Evolutionary conservation across 176 grass and related monocot species (phyloP), one percentile per base, ranked within the genome.

Genomic region (Areca catechu): DNA sequence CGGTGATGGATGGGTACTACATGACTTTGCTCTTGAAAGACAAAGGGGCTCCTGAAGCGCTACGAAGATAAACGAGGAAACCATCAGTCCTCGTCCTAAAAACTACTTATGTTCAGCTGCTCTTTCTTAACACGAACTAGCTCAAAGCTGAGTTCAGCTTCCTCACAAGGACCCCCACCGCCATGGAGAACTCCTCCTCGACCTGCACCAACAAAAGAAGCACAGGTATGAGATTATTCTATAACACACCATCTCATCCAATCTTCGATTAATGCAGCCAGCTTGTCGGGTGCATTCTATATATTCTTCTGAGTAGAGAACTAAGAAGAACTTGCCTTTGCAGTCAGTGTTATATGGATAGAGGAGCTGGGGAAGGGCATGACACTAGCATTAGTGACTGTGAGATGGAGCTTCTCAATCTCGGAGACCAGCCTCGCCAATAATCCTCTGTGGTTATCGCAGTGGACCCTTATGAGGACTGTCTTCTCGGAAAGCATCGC

Each of bases 391-490:
- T 16, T 79, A 23, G 60, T 29, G 49, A 79, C 51, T 5, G 68
- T 58, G 15, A 79, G 19, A 19, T 56, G 53, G 5, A 72, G 22
- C 4, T 49, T 53, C 67, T 79, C 76, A 58, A 79, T 65, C 53
- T 79, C 68, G 34, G 76, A 71, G 18, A 79, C 24, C 24, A 53
- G 68, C 52, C 54, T 58, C 14, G 59, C 68, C 22, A 79, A 19
- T 19, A 63, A 24, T 15, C 76, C 68, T 52, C 27, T 72, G 16
- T 51, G 67, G 30, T 63, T 65, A 22, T 47, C 48, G 56, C 76
- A 79, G 19, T 72, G 68, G 53, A 79, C 61, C 47, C 57, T 79
- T 20, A 79, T 27, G 5, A 71, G 68, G 24, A 79, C 60, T 19
- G 20, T 66, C 25, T 71, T 53, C 15, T 65, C 34, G 9, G 58